Percentiles rank a stretch among this genome's conserved stretches.
Evolutionary conservation across 805 yeast genomes (phyloP).

Genomic region (Millerago galiae): DNA sequence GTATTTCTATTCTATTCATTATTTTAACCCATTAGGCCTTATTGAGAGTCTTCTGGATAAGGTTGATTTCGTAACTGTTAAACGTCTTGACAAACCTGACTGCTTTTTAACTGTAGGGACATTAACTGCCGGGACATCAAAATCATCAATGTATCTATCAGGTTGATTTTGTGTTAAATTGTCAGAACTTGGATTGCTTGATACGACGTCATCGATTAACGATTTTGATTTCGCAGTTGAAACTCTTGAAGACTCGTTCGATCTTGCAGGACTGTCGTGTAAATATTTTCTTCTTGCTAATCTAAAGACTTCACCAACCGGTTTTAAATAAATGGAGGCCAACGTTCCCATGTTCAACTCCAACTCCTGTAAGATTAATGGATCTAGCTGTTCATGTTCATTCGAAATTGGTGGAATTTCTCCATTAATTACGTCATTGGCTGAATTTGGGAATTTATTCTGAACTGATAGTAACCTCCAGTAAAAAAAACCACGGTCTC

Average conservation of each 20-base stretch:
- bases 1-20: not conserved
- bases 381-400: conserved; percentile 66
- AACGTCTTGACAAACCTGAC: conserved; percentile 26
- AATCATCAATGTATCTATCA: conserved; percentile 29
- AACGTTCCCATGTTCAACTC: conserved; percentile 77
- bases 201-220: not conserved
- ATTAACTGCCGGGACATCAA: conserved; percentile 33
- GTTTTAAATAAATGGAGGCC: conserved; percentile 79
- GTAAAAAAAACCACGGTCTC: conserved; percentile 82
- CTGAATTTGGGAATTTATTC: conserved; percentile 33
- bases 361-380: conserved; percentile 66
- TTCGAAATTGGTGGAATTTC: conserved; percentile 56
- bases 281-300: conserved; percentile 46
- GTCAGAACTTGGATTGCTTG: conserved; percentile 10
- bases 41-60: conserved; percentile 29
- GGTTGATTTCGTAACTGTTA: conserved; percentile 29
- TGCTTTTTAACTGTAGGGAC: conserved; percentile 29
- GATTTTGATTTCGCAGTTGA: conserved; percentile 6
- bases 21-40: conserved; percentile 13
- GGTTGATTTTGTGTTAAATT: not conserved
- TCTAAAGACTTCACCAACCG: conserved; percentile 75
- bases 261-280: conserved; percentile 43
- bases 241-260: conserved; percentile 12
- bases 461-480: conserved; percentile 67
- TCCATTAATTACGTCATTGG: conserved; percentile 52